A percentile compares a stretch with the other conserved stretches of the same genome.
Conservation (phyloP, 805 yeast species). For the Nakazawaea wyomingensis region DNA sequence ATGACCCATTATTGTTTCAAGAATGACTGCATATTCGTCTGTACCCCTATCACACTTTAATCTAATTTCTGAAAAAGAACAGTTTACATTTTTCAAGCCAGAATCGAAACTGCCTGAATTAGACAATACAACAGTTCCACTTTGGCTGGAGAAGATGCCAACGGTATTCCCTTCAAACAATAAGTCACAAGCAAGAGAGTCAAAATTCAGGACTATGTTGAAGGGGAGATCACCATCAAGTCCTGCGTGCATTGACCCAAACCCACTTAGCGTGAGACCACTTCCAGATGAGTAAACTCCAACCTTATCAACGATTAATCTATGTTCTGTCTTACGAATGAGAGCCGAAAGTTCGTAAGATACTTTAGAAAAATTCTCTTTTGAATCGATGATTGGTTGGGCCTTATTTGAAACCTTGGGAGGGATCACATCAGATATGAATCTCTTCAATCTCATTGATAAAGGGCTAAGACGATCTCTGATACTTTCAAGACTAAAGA, state of each 20-base stretch:
- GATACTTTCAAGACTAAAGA: constrained; percentile 3
- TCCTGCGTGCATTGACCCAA: constrained; percentile 18
- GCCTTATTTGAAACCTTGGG: background rate
- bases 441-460: constrained; percentile 4
- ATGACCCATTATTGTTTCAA: constrained; percentile 18
- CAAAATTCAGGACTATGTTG: constrained; percentile 15
- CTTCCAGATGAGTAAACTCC: constrained; percentile 17
- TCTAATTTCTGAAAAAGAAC: constrained; percentile 14
- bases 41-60: constrained; percentile 20
- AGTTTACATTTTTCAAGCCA: constrained; percentile 20
- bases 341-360: constrained; percentile 18
- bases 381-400: background rate
- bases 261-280: constrained; percentile 9
- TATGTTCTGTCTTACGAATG: constrained; percentile 17
- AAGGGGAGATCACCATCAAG: constrained; percentile 17
- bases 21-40: constrained; percentile 15
- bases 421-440: background rate
- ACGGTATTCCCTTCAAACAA: constrained; percentile 11
- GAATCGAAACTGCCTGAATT: constrained; percentile 16
- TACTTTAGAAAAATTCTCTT: constrained; percentile 9
- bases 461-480: constrained; percentile 7
- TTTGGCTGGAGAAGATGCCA: constrained; percentile 3
- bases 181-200: constrained; percentile 11
- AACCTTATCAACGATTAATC: constrained; percentile 20
- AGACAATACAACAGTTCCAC: constrained; percentile 10